Evolutionary conservation across 164 flowering plant genomes (phyloP), one percentile per base, ranked within the genome.

Genomic region (Vitis rotundifolia): DNA sequence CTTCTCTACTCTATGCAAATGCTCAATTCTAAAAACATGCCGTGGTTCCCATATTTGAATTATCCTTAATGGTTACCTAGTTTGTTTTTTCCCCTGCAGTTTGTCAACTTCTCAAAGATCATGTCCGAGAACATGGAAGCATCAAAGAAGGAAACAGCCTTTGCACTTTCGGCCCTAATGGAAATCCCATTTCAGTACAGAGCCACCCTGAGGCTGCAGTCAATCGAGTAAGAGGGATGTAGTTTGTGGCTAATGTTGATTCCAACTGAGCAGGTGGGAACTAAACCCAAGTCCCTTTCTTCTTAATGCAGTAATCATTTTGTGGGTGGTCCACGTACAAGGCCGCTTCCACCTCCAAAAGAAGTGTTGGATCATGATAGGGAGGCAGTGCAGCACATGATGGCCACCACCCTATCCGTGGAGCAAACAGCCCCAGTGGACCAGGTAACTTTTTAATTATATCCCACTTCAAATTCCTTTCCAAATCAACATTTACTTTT

Each of bases 81-180:
- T 22, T 22, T 1, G 26, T 22, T 22, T 22, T 22, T 22, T 22
- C 26, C 26, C 26, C 26, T 83, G 76, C 92, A 93, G 97, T 91
- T 93, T 71, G 98, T 93, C n/a, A 81, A 93, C 77, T 93, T 93
- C 86, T 84, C 95, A 15, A 85, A 89, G 69, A 89, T 93, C 64
- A 93, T 89, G 92, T 86, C 90, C 0, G 92, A 91, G 71, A 83
- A 83, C 73, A 79, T 60, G 19, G 87, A 84, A 13, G 29, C 73
- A 22, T 74, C 86, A 12, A 88, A 86, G 68, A 91, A 85, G 75
- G 98, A 93, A 81, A 52, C 97, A 60, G 89, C 87, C 7, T 93
- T 93, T 83, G 97, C 98, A 15, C 92, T 93, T 49, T 93, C 93
- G 37, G 97, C 97, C 15, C 89, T 93, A 53, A 93, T 93, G 98